Evolutionary conservation across 2,329 filamentous ascomycete species (phyloP).

Genomic region (Cladosporium halotolerans): DNA sequence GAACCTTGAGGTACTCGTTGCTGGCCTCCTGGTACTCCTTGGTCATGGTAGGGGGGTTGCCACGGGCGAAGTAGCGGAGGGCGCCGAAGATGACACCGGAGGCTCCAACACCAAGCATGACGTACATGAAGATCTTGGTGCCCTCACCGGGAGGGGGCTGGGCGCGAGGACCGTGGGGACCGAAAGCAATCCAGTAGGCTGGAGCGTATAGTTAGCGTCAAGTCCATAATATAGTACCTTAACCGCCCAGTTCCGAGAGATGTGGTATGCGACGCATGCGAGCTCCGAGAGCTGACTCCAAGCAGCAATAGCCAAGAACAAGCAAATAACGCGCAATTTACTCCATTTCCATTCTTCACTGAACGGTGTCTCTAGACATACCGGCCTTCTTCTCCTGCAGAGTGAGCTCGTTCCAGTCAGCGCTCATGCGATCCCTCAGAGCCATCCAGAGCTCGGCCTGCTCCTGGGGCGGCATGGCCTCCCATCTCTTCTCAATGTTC

Average conservation of each 20-base stretch:
- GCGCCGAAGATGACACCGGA: slow-evolving; percentile 65
- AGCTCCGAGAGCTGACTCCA: not conserved
- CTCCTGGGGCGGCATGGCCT: slow-evolving; percentile 94
- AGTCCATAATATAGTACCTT: not conserved
- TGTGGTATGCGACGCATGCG: not conserved
- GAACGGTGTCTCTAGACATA: not conserved
- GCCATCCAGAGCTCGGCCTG: slow-evolving; percentile 99
- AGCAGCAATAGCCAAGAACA: not conserved
- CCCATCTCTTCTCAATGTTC: slow-evolving; percentile 99
- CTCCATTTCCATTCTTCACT: not conserved
- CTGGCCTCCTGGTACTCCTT: slow-evolving; percentile 94
- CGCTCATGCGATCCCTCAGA: slow-evolving; percentile 97
- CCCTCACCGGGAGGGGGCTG: slow-evolving; percentile 75
- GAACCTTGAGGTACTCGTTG: slow-evolving; percentile 90
- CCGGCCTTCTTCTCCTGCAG: slow-evolving; percentile 98
- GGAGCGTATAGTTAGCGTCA: slow-evolving; percentile 13
- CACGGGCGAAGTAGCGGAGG: slow-evolving; percentile 66
- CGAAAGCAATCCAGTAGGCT: slow-evolving; percentile 99
- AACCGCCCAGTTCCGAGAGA: not conserved
- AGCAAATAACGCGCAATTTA: not conserved
- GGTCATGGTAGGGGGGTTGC: slow-evolving; percentile 78
- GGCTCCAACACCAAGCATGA: slow-evolving; percentile 59
- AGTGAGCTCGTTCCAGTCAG: slow-evolving; percentile 91
- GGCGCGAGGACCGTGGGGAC: slow-evolving; percentile 88
- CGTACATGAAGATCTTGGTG: slow-evolving; percentile 70